Evolutionary conservation across 2,329 filamentous ascomycete genomes (phyloP), one percentile per base, ranked within the genome.

Genomic region (Stachybotrys chartarum): DNA sequence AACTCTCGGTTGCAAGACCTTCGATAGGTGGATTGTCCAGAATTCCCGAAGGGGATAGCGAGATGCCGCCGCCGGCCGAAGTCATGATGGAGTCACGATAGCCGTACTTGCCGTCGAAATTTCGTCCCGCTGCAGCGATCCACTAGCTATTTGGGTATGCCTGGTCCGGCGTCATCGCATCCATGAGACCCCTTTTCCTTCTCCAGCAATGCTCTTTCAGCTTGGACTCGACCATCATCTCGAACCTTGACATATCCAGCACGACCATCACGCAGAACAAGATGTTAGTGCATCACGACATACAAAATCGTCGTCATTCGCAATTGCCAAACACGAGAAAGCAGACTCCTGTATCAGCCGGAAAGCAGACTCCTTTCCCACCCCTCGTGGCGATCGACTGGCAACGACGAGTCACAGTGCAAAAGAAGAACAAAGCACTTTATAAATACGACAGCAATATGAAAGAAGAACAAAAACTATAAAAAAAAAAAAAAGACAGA

Each of bases 41-140:
- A 39, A 83, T 83, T 53, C 79, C 79, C 0, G 81, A 83, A 62
- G 79, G 80, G n/a, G 80, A 83, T 53, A 70, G 70, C 5, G 80
- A 83, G 67, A 74, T 79, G 67, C 61, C 67, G 17, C 54, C 63
- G 45, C 52, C 64, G 50, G 30, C 66, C 6, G 61, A 66, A 1
- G 54, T 64, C 17, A 63, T 63, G 55, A 69, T 68, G 66, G 67
- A 69, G 54, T 64, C 61, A 24, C 10, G 45, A 42, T 42, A 42
- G 35, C 35, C 14, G 8, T 14, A 42, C 35, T 42, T 14, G 8
- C 14, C 35, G 35, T 42, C 14, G 35, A 42, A 10, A 14, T 10
- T 42, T 10, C 5, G 35, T 10, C 5, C 5, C 14, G 35, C 8
- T 42, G 14, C 14, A 42, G 35, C 35, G 10, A 42, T 6, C 14